Base-by-base conservation (phyloP, 2,329 filamentous ascomycete species). In the Penicillium sp. region DNA sequence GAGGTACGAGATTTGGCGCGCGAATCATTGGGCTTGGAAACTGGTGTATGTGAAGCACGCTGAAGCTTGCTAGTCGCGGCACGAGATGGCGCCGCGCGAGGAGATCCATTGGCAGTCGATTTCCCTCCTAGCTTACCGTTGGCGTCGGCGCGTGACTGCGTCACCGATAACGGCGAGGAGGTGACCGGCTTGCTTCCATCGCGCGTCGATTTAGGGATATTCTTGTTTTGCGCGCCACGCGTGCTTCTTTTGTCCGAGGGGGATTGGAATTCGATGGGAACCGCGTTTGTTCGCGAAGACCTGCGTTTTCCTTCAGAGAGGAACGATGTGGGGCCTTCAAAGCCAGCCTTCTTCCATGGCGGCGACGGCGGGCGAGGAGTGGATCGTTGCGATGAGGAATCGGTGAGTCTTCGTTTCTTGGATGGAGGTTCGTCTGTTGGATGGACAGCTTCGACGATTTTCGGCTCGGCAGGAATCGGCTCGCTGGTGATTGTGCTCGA, bases 341-440 rank as follows among this genome's bases (percentile, higher is more conserved):
- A 91, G 55, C 83, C 83, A 59, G 90, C 83, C 67, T 86, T 90
- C 78, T 94, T 97, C 94, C 94, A 99, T 21, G 94, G 94, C 61
- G 94, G 94, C 59, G 93, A 97, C 39, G 71, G 63, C 43, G 73
- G 70, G 44, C 76, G 71, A n/a, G 76, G 70, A 24, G 71, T 74
- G 21, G 71, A 71, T 48, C 71, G 73, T 55, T 69, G 67, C 52
- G 67, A 72, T 21, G 66, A 62, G 14, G 65, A 59, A 24, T 72
- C 73, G 58, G 68, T 70, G 49, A 80, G 64, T 59, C 76, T 78
- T 60, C 76, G 71, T 60, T 73, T 77, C 65, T 80, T 80, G 6
- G 74, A 69, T 46, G 76, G 75, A 29, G 76, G 77, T 27, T 66
- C 75, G 43, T 76, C 71, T 44, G 61, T 55, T 59, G 70, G 64